A percentile compares a stretch with the other conserved stretches of the same genome.
Conservation (phyloP, 352 stramenopile species). For the Pseudoperonospora humuli region DNA sequence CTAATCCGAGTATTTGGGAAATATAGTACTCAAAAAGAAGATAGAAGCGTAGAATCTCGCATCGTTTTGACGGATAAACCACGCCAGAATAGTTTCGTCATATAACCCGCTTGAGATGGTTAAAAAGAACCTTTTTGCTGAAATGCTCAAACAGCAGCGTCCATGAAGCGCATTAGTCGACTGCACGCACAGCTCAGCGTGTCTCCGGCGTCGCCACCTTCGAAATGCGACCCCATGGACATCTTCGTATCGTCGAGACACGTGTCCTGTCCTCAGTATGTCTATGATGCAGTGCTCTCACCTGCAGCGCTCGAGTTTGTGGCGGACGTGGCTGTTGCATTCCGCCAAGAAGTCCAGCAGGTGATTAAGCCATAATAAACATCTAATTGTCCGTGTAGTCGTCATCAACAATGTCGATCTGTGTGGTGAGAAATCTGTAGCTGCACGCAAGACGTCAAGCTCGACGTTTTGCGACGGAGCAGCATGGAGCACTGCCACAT, state of each 20-base stretch:
- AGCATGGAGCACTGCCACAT: slow-evolving; percentile 65
- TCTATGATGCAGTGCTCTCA: slow-evolving; percentile 74
- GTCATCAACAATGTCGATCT: too few species aligned
- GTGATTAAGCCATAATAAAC: too few species aligned
- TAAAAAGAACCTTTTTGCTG: too few species aligned
- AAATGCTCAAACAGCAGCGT: background rate
- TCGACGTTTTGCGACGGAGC: slow-evolving; percentile 43
- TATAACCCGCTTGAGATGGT: too few species aligned
- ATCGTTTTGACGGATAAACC: too few species aligned
- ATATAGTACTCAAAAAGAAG: too few species aligned
- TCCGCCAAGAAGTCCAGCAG: slow-evolving; percentile 47
- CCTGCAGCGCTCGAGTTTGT: slow-evolving; percentile 84
- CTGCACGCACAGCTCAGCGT: slow-evolving; percentile 29
- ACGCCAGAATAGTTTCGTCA: too few species aligned
- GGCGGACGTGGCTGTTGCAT: slow-evolving; percentile 64
- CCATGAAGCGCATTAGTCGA: slow-evolving; percentile 37
- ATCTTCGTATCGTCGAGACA: slow-evolving; percentile 29
- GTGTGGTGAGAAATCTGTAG: too few species aligned
- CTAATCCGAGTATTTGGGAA: background rate
- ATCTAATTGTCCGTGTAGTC: too few species aligned
- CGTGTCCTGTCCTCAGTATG: slow-evolving; percentile 8
- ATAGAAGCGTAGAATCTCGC: too few species aligned
- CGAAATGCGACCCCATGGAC: background rate
- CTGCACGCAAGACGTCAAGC: slow-evolving; percentile 52
- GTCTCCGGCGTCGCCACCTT: background rate